These are phyloP conservation scores for Pseudonitzschia delicatissima DNA, from an alignment of 108 stramenopile species.

Conservation along the genomic window DNA sequence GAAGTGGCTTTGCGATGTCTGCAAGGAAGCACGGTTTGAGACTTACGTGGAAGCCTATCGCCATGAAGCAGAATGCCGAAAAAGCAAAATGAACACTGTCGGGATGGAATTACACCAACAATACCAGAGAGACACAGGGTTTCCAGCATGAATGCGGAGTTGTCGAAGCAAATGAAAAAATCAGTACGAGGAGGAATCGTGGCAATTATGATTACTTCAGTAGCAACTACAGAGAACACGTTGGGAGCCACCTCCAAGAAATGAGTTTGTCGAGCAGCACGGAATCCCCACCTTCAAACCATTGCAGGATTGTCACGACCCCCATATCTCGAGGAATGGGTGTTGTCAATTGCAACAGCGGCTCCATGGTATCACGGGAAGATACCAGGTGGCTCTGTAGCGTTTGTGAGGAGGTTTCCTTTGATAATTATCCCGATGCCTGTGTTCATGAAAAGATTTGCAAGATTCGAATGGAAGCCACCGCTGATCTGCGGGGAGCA, in stretches of 20 bases:
- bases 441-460: background rate
- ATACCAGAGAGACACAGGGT: too few relatives aligned
- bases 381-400: constrained; percentile 15
- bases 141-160: too few relatives aligned
- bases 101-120: too few relatives aligned
- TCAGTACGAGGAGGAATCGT: background rate
- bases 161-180: background rate
- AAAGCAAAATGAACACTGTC: background rate
- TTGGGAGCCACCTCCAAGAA: background rate
- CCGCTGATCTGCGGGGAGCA: background rate
- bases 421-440: constrained; percentile 8
- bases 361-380: background rate
- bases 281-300: too few relatives aligned
- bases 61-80: constrained; percentile 13
- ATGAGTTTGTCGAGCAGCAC: background rate
- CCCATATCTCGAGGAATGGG: background rate
- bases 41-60: constrained; percentile 23
- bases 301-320: background rate
- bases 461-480: background rate
- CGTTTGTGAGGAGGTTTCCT: constrained; percentile 16
- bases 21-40: constrained; percentile 13
- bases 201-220: background rate
- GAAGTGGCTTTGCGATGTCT: constrained; percentile 18
- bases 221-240: background rate
- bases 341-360: background rate